These are phyloP conservation scores for Nakazawaea peltata DNA, from an alignment of 805 yeast species.

Conservation along the genomic window DNA sequence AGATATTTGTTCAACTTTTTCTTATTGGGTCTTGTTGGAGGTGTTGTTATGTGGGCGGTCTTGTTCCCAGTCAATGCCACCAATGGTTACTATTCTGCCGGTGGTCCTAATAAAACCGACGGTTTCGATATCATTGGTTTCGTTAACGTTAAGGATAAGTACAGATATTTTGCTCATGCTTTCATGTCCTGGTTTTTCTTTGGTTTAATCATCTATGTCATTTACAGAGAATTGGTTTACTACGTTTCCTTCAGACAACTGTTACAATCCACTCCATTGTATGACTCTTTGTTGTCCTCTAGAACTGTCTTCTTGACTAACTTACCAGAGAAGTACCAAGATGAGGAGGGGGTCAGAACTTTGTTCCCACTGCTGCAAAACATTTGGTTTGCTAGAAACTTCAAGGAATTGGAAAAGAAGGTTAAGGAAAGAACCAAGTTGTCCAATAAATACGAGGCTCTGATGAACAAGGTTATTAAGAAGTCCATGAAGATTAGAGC, in stretches of 20 bases:
- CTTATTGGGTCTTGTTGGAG: slow-evolving; percentile 42
- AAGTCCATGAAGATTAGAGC: slow-evolving; percentile 51
- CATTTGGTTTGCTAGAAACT: slow-evolving; percentile 59
- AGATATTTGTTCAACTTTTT: slow-evolving; percentile 55
- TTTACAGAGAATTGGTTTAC: slow-evolving; percentile 68
- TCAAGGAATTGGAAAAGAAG: slow-evolving; percentile 44
- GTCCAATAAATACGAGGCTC: slow-evolving; percentile 52
- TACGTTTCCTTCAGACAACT: slow-evolving; percentile 69
- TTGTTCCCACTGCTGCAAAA: slow-evolving; percentile 57
- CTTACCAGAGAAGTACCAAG: slow-evolving; percentile 39
- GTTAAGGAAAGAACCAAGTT: slow-evolving; percentile 59
- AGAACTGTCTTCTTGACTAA: slow-evolving; percentile 70
- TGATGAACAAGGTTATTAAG: slow-evolving; percentile 50
- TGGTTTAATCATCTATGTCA: slow-evolving; percentile 54
- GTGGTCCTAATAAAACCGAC: neutral
- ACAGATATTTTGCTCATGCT: slow-evolving; percentile 66
- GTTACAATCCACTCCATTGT: slow-evolving; percentile 62
- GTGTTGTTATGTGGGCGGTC: slow-evolving; percentile 55
- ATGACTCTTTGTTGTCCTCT: slow-evolving; percentile 61
- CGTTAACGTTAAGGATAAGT: slow-evolving; percentile 51
- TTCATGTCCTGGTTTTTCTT: slow-evolving; percentile 70
- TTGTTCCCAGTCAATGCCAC: slow-evolving; percentile 71
- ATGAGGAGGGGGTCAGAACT: slow-evolving; percentile 43
- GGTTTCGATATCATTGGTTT: slow-evolving; percentile 64
- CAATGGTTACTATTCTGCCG: slow-evolving; percentile 39